Percentiles rank a stretch among this genome's conserved stretches.
Conservation (phyloP, 176 grass and related monocot genomes). For the Oryza glumipatula region DNA sequence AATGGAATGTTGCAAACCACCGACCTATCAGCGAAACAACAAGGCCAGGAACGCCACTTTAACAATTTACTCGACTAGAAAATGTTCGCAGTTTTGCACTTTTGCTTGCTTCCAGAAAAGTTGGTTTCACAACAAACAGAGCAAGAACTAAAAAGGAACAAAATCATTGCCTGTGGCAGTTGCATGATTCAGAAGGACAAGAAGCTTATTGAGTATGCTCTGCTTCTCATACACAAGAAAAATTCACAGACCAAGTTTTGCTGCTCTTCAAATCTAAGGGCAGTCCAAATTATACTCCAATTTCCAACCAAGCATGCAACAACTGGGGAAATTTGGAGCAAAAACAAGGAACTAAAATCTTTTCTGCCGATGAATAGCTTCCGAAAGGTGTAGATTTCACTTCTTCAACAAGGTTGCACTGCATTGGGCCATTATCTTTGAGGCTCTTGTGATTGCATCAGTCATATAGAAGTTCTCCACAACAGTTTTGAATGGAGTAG, state of each 20-base stretch:
- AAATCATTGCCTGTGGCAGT: conserved; percentile 46
- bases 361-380: neutral
- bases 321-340: conserved; percentile 17
- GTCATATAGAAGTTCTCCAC: conserved; percentile 99
- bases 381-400: conserved; percentile 31
- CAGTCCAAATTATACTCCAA: conserved; percentile 51
- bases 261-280: conserved; percentile 59
- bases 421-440: conserved; percentile 99
- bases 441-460: conserved; percentile 87
- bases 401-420: conserved; percentile 80
- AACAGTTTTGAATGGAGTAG: conserved; percentile 56
- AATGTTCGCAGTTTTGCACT: neutral
- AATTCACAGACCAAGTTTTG: conserved; percentile 49
- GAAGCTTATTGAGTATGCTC: conserved; percentile 60
- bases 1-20: neutral
- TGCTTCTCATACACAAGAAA: conserved; percentile 56
- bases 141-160: conserved; percentile 4
- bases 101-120: neutral
- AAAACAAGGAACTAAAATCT: conserved; percentile 28
- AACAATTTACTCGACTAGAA: neutral
- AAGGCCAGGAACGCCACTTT: neutral
- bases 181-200: conserved; percentile 38
- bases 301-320: conserved; percentile 24
- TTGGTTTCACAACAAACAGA: neutral
- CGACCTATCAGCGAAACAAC: neutral